Evolutionary conservation across 805 yeast genomes (phyloP).

Genomic region (Danielia oregonensis): DNA sequence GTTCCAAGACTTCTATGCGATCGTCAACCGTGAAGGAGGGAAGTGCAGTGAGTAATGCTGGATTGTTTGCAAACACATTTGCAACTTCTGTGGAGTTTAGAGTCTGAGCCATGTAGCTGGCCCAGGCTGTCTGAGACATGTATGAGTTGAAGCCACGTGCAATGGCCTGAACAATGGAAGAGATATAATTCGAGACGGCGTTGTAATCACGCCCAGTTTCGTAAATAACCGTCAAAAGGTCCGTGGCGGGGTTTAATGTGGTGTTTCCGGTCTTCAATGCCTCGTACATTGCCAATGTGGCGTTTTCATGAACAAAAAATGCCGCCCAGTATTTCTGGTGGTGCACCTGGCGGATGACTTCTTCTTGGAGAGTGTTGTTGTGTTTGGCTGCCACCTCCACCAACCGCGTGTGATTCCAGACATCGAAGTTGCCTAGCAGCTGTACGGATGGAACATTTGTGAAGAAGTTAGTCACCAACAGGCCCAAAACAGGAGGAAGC

Average conservation of each 20-base stretch:
- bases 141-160: conserved; percentile 14
- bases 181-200: conserved; percentile 23
- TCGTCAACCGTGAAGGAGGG: conserved; percentile 24
- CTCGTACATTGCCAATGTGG: conserved; percentile 21
- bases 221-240: conserved; percentile 23
- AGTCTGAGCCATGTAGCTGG: conserved; percentile 12
- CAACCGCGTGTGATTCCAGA: conserved; percentile 19
- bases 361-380: conserved; percentile 22
- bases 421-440: conserved; percentile 21
- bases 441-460: conserved; percentile 18
- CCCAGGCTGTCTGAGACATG: conserved; percentile 18
- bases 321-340: conserved; percentile 30
- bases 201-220: conserved; percentile 34
- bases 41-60: conserved; percentile 20
- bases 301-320: conserved; percentile 26
- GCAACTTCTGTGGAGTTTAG: conserved; percentile 6
- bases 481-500: conserved; percentile 24
- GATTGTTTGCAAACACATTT: conserved; percentile 15
- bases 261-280: conserved; percentile 16
- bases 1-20: conserved; percentile 21
- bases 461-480: conserved; percentile 18
- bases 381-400: conserved; percentile 16
- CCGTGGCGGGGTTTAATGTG: conserved; percentile 16
- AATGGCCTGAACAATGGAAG: conserved; percentile 15
- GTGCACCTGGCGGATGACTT: conserved; percentile 27